Base-by-base conservation (phyloP, 768 basidiomycete species). In the Candolleomyces aberdarensis region DNA sequence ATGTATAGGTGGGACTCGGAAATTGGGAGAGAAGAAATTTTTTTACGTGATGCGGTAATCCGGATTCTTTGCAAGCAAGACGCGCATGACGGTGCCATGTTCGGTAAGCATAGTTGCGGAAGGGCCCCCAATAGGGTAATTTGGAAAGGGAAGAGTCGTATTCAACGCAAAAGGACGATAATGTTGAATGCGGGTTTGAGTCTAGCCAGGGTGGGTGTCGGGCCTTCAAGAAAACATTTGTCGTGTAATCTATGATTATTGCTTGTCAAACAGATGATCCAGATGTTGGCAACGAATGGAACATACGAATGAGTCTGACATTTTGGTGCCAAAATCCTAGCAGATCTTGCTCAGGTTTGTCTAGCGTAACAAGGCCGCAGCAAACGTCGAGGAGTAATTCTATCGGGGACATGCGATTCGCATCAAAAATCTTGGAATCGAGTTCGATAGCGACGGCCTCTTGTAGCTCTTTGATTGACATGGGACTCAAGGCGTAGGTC, bases 271-370 rank as follows among this genome's bases (percentile, higher is more conserved):
- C 43, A 32, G 26, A 49, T 3, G 4, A 8, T 26, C 8, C n/a
- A 26, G 17, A 20, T 19, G 20, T 10, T 5, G 15, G 22, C 2
- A 19, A 47, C 11, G 11, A 36, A 36, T 11, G n/a, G 17, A n/a
- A 59, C 58, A 6, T 40, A 59, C 58, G 58, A 43, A 52, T 29
- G 36, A 59, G 49, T 8, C 50, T 47, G 11, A 52, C 26, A 26
- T 2, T 3, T 26, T 26, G 1, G 26, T 3, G 26, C 3, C 26
- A n/a, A n/a, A n/a, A n/a, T n/a, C n/a, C n/a, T n/a, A n/a, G n/a
- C n/a, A n/a, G n/a, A n/a, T n/a, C 26, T 26, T 26, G 26, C 26
- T 3, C 1, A 26, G 1, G 3, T 2, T 7, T 36, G 36, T 36
- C 5, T 8, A 36, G 10, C 3, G 48, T 52, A 19, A 59, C 26